Base-by-base conservation (phyloP, 139 green algal species). In the Asterochloris sp. region DNA sequence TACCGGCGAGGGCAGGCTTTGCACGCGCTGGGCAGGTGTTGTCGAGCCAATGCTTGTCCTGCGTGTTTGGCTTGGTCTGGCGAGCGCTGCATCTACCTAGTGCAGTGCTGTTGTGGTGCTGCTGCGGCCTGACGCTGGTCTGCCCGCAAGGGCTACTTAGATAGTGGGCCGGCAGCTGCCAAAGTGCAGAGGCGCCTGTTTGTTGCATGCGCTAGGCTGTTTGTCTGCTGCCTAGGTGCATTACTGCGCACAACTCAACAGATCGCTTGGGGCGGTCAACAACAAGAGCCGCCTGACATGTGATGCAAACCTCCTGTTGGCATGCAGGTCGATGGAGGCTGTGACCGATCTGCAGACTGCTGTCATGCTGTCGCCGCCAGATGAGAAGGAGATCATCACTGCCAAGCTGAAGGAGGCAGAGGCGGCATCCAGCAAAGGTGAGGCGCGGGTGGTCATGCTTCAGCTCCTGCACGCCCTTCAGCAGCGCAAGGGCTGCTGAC, bases 321-420 rank as follows among this genome's bases (percentile, higher is more conserved):
- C 12, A 27, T 17, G 62, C 76, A 80, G 76, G 76, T 80, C 47
- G 2, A 24, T 19, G 14, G 76, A 80, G 24, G 76, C 76, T n/a
- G 76, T 80, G 15, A 21, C 47, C 17, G 76, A 80, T 64, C 60
- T 80, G 23, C 17, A 24, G 12, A 69, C 38, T 26, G 76, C 76
- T 38, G 13, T 80, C 29, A 62, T 60, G 11, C 24, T 68, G 54
- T 80, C 76, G 12, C 76, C 76, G 24, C 24, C 76, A 61, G 68
- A 69, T 69, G 76, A 80, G 60, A 80, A 67, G 38, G 76, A 80
- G 13, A 62, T 80, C 13, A 26, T 80, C 10, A 62, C 76, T n/a
- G 76, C 76, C 26, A 80, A 80, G 76, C 76, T 80, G 21, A 80
- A 80, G 28, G 76, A 80, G 28, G 76, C 76, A 60, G 60, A 80